Evolutionary conservation across 768 basidiomycete species (phyloP).

Genomic region (Sporobolomyces pararoseus): DNA sequence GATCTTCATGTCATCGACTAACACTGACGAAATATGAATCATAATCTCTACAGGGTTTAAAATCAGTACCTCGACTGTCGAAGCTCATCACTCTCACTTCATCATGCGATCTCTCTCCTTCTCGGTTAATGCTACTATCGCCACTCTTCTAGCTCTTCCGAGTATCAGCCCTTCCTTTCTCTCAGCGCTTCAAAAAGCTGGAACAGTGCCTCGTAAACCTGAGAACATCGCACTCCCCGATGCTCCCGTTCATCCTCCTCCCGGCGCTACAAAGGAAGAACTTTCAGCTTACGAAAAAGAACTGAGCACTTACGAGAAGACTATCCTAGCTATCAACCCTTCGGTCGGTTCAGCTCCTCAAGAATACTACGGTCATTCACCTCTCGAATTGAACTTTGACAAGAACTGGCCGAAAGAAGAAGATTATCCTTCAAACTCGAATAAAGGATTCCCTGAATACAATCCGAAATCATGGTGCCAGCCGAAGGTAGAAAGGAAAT

Average conservation of each 20-base stretch:
- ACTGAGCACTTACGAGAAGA: background rate
- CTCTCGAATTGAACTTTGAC: conserved; percentile 29
- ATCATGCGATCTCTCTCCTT: background rate
- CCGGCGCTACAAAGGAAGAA: conserved; percentile 6
- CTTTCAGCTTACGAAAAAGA: background rate
- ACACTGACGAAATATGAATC: too few relatives aligned
- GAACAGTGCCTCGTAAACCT: background rate
- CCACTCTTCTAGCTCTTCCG: conserved; percentile 3
- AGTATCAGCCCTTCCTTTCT: conserved; percentile 10
- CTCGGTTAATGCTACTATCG: background rate
- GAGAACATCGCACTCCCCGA: background rate
- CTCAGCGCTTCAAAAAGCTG: background rate
- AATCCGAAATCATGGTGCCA: background rate
- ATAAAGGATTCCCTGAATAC: background rate
- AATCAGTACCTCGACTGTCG: conserved; percentile 4
- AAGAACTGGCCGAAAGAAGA: background rate
- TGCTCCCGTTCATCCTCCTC: background rate
- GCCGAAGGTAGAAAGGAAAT: background rate
- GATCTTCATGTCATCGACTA: too few relatives aligned
- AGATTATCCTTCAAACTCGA: background rate
- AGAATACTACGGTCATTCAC: conserved; percentile 17
- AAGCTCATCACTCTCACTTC: conserved; percentile 29
- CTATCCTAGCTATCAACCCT: conserved; percentile 13
- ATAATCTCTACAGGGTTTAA: too few relatives aligned
- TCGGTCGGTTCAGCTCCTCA: conserved; percentile 13